Base-by-base conservation (phyloP, 2,329 filamentous ascomycete genomes). In the Colletotrichum tofieldiae region DNA sequence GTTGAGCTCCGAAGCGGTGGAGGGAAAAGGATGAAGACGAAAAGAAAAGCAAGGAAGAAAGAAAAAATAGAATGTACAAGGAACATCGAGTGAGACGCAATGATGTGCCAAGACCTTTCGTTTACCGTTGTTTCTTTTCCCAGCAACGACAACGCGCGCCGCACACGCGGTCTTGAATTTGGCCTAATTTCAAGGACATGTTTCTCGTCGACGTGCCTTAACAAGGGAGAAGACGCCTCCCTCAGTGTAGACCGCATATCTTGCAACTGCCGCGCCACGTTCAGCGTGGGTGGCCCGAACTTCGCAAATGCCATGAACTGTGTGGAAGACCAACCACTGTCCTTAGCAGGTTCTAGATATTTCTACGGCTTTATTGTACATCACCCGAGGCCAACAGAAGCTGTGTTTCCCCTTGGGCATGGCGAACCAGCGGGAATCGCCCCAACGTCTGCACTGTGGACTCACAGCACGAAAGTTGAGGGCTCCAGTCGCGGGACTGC, bases 401-500 rank as follows among this genome's bases (percentile, higher is more conserved):
- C 23, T 14, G 3, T 6, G 23, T 29, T 49, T 7, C 23, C n/a
- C 23, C 26, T 51, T 55, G 51, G 18, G 7, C 18, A 16, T 29
- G 39, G 6, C 23, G 23, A 18, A 14, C 43, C 23, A 43, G 18
- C n/a, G 23, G 26, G 51, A 41, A 18, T 12, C 18, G 49, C 51
- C 23, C 16, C n/a, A 56, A 45, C 39, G 29, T 41, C 49, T 41
- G 39, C 29, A 29, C 20, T 16, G 6, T 64, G 16, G 11, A 29
- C 9, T 60, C 20, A n/a, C 26, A 43, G 3, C n/a, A 35, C 29
- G 39, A 11, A 18, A 29, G n/a, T 39, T 14, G 37, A 58, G 18
- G 49, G 29, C 61, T 47, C 58, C 43, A 63, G 58, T 43, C 29
- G 29, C 29, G 65, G 41, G 26, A 41, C 62, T 32, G n/a, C 32